Evolutionary conservation across 2,329 filamentous ascomycete genomes (phyloP).

Genomic region (Metarhizium humberi): DNA sequence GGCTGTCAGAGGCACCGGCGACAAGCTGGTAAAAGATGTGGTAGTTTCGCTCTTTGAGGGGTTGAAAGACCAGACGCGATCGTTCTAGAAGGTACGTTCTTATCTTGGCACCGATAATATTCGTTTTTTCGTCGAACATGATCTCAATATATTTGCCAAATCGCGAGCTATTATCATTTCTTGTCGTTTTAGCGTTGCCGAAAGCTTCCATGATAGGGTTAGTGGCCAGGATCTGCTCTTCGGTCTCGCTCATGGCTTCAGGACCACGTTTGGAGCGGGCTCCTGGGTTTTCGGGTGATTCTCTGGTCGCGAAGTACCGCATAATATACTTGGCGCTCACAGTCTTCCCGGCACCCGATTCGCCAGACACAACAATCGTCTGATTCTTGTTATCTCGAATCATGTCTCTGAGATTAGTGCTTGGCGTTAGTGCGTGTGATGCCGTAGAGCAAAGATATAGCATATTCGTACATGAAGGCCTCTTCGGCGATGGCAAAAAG

Average conservation of each 20-base stretch:
- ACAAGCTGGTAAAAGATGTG: conserved; percentile 98
- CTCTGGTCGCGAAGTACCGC: conserved; percentile 97
- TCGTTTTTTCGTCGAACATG: conserved; percentile 91
- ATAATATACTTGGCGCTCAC: conserved; percentile 99
- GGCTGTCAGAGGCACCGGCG: conserved; percentile 76
- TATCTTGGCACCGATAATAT: conserved; percentile 97
- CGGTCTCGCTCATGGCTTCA: conserved; percentile 89
- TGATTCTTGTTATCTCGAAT: conserved; percentile 91
- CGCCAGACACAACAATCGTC: conserved; percentile 97
- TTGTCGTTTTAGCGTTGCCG: conserved; percentile 98
- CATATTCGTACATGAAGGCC: conserved; percentile 72
- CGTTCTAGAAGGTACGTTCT: conserved; percentile 91
- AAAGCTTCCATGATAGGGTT: conserved; percentile 99
- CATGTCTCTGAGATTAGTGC: conserved; percentile 73
- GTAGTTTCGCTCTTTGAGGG: conserved; percentile 95
- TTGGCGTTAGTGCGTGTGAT: conserved; percentile 23
- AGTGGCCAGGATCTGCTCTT: conserved; percentile 95
- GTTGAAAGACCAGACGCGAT: conserved; percentile 93
- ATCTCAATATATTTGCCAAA: conserved; percentile 99
- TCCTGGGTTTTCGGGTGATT: conserved; percentile 79
- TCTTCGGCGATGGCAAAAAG: conserved; percentile 98
- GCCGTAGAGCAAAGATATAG: not conserved
- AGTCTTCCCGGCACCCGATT: conserved; percentile 97
- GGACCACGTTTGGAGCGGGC: conserved; percentile 65
- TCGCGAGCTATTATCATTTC: conserved; percentile 97